Evolutionary conservation across 2,329 filamentous ascomycete species (phyloP), one percentile per base, ranked within the genome.

Genomic region (Thielaviopsis populi): DNA sequence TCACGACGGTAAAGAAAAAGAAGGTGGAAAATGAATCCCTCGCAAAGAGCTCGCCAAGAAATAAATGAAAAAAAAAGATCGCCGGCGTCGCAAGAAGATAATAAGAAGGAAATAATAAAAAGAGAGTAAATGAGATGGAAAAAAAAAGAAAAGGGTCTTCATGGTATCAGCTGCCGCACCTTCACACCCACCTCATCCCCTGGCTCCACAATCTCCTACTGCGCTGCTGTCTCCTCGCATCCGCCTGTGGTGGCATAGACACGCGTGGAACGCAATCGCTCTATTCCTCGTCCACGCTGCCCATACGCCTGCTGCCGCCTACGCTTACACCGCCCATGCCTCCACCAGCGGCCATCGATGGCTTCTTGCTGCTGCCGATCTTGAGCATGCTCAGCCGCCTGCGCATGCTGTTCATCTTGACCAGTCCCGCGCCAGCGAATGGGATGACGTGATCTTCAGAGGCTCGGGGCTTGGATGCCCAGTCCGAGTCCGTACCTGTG

Each of bases 381-480:
- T 87, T 88, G 70, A 95, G 77, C 69, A 91, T 77, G 72, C 88
- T 94, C 68, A 95, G 78, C 70, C 90, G 77, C 76, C 90, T 92
- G 74, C 86, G 84, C 68, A 95, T 82, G 65, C 84, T 87, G 42
- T 81, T 82, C 62, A 81, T 81, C 70, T 79, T 79, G 64, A 74
- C 72, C 43, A 76, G 53, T 33, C 53, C 53, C 5, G 53, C 70
- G 3, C 75, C 73, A 33, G 70, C 67, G 22, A 70, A 69, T 7
- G 69, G 22, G 11, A 37, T 27, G 3, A 30, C 24, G 37, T 56
- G 50, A n/a, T 64, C 62, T 42, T 62, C 59, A 2, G 62, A 66
- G 24, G 58, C 22, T 17, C 56, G 46, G 8, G 60, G 56, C n/a
- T 68, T 66, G 10, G 63, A 63, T 19, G 61, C 48, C 67, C 67